phyloP scores from a whole-genome alignment of 495 filamentous ascomycete genomes.

The Talaromyces adpressus region DNA sequence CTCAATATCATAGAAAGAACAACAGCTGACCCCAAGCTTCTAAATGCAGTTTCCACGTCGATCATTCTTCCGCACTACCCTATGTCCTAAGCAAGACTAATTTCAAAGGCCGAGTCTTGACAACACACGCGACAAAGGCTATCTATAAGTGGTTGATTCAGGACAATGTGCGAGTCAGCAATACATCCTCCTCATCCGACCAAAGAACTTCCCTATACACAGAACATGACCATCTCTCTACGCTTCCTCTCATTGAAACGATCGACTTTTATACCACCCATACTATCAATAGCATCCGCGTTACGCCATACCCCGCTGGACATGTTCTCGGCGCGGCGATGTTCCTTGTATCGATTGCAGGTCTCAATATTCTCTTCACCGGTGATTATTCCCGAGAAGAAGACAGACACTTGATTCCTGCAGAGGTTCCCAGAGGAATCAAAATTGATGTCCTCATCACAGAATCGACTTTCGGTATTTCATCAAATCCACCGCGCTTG shows the following conservation, averaged over 20 bases:
- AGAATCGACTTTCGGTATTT: conserved; percentile 93
- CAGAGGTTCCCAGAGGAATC: conserved; percentile 73
- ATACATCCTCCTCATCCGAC: conserved; percentile 67
- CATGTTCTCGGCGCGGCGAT: conserved; percentile 98
- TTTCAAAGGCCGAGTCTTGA: conserved; percentile 93
- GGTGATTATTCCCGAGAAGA: conserved; percentile 94
- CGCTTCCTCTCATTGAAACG: conserved; percentile 87
- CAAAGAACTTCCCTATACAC: conserved; percentile 78
- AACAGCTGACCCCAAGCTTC: conserved; percentile 15
- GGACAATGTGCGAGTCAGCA: conserved; percentile 83
- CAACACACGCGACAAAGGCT: conserved; percentile 98
- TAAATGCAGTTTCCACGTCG: conserved; percentile 78
- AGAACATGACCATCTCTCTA: conserved; percentile 87
- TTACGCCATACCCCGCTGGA: conserved; percentile 93
- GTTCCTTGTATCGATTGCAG: conserved; percentile 95
- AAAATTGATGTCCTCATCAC: conserved; percentile 95
- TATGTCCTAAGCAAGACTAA: conserved; percentile 97
- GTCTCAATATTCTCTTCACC: conserved; percentile 92
- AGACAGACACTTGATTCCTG: conserved; percentile 89
- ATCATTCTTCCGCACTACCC: conserved; percentile 92
- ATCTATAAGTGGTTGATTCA: conserved; percentile 99
- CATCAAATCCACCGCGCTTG: conserved; percentile 76
- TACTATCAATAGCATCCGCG: conserved; percentile 89
- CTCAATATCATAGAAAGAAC: not conserved
- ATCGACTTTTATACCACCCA: conserved; percentile 98